Percentiles rank a stretch among this genome's conserved stretches.
Conservation (phyloP, 805 yeast species). For the Candida boidinii region DNA sequence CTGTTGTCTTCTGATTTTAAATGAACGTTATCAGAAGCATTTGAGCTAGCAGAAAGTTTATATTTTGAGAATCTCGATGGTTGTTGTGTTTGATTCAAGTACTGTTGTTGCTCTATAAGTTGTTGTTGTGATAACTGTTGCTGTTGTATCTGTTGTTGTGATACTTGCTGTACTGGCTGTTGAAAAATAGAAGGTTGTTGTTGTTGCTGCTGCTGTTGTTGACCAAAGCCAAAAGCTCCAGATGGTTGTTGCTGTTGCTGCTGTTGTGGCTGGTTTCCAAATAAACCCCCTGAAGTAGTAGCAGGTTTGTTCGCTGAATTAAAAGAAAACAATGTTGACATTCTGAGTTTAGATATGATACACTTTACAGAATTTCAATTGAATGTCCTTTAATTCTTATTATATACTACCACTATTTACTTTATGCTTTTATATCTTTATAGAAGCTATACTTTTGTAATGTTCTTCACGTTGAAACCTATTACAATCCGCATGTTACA, state of each 20-base stretch:
- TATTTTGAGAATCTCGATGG: constrained; percentile 14
- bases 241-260: constrained; percentile 2
- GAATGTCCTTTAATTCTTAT: too few relatives aligned
- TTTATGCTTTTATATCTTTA: too few relatives aligned
- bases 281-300: too few relatives aligned
- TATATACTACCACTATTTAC: too few relatives aligned
- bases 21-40: constrained; percentile 12
- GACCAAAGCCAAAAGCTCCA: not conserved
- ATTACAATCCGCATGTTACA: too few relatives aligned
- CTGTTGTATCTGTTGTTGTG: not conserved
- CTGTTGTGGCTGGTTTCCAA: too few relatives aligned
- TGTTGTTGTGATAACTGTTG: constrained; percentile 1
- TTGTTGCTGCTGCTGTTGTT: constrained; percentile 5
- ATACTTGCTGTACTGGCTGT: constrained; percentile 1
- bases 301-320: too few relatives aligned
- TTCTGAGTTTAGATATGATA: too few relatives aligned
- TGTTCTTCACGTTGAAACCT: too few relatives aligned
- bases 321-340: too few relatives aligned
- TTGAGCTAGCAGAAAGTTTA: constrained; percentile 5
- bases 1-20: constrained; percentile 32
- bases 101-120: not conserved
- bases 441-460: too few relatives aligned
- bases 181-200: constrained; percentile 3
- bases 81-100: not conserved
- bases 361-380: too few relatives aligned